These are phyloP conservation scores for Chrysanthemum makinoi DNA, from an alignment of 129 eudicot species.

Conservation along the genomic window DNA sequence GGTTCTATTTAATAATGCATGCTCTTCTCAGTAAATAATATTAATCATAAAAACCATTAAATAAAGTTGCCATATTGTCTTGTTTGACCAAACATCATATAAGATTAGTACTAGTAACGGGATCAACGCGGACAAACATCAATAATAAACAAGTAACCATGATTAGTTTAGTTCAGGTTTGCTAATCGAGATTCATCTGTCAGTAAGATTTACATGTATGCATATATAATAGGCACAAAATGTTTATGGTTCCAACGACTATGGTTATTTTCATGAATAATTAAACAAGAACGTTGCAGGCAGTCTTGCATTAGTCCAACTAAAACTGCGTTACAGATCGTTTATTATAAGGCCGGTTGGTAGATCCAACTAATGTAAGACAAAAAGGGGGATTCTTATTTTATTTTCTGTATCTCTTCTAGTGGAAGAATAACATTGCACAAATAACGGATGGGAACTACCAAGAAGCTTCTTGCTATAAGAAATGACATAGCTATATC, in stretches of 20 bases:
- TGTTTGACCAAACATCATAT: conserved; percentile 25
- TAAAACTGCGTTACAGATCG: conserved; percentile 13
- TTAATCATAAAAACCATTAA: conserved; percentile 5
- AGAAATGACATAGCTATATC: too few relatives aligned
- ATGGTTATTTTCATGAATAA: conserved; percentile 10
- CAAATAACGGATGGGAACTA: too few relatives aligned
- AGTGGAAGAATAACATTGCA: not conserved
- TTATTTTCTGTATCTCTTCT: not conserved
- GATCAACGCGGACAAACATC: conserved; percentile 33
- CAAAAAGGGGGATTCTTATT: conserved; percentile 7
- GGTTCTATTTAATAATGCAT: conserved; percentile 7
- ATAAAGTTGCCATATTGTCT: conserved; percentile 9
- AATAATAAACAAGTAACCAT: conserved; percentile 18
- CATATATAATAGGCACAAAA: not conserved
- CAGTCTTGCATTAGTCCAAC: conserved; percentile 26
- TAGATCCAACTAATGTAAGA: conserved; percentile 22
- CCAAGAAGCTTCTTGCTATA: too few relatives aligned
- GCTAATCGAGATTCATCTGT: conserved; percentile 19
- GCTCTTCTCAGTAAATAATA: not conserved
- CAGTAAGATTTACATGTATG: conserved; percentile 17
- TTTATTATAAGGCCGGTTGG: conserved; percentile 21
- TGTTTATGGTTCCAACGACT: conserved; percentile 24
- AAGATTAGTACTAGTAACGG: conserved; percentile 22
- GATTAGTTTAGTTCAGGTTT: conserved; percentile 13
- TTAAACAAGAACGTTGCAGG: conserved; percentile 25